Evolutionary conservation across 1,139 yeast species (phyloP), one percentile per base, ranked within the genome.

Genomic region (Sugiyamaella novakii): DNA sequence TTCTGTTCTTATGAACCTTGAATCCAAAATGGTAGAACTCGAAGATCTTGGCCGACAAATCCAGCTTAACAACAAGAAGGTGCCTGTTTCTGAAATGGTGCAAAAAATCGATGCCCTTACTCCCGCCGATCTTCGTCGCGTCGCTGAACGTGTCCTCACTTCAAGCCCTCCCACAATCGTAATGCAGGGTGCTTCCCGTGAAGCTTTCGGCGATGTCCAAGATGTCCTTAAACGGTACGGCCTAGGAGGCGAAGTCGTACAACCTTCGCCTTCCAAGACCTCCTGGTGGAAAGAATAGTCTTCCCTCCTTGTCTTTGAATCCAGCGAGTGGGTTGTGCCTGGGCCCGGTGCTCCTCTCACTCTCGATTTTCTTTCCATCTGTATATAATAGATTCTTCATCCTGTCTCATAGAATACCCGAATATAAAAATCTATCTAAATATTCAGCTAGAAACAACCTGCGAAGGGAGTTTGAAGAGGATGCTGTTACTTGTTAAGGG

Each of bases 31-130:
- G 74, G 95, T 95, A 14, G 91, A 87, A 60, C 74, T 92, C 47
- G 98, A 92, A 68, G 98, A 92, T 63, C 76, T 91, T 68, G 98
- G 98, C 10, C 81, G 98, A 67, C 98, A 92, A 68, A 81, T 92
- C 25, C 95, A 87, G 68, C 81, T 88, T 49, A 89, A 86, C 63
- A 89, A 88, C 38, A 78, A 78, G 59, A 78, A 87, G 58, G 78
- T 92, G n/a, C 81, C 87, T 11, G 84, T 89, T 6, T 74, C 76
- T 35, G 96, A 89, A 61, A 89, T 92, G 96, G 84, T 92, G 51
- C 73, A 70, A 8, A 83, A 83, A 61, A 89, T 92, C 54, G 88
- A 84, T 54, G 65, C 68, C 6, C 75, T 92, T 54, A 77, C 87
- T 0, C 77, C 83, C 2, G 69, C 70, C 2, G 96, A 91, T 64